Evolutionary conservation across 78 protist species (phyloP), one percentile per base, ranked within the genome.

Genomic region (Corallochytrium limacisporum): DNA sequence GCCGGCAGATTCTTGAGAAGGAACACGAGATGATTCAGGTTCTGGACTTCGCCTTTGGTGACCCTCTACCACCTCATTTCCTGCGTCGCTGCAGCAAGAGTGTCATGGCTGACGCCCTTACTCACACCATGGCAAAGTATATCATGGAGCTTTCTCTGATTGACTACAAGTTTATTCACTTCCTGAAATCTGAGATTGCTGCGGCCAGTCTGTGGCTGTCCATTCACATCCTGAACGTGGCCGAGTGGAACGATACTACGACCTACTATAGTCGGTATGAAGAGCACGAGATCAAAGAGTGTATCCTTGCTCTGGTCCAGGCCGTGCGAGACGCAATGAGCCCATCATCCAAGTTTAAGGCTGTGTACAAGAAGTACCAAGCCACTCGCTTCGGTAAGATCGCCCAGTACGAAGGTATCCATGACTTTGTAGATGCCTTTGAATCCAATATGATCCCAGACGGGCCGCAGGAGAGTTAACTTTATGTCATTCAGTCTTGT

Each of bases 41-140:
- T 35, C 78, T 91, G 33, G 47, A 83, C 36, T 95, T 89, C 82
- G 75, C 57, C 40, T 32, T 91, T 51, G 73, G 88, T 7, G 63
- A 62, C 29, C 79, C 89, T 6, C 77, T 91, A 35, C 72, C 95
- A 38, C 51, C 75, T 24, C 66, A 77, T 69, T 94, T 92, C 78
- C 80, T 94, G n/a, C 56, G 89, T 24, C 81, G 98, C 40, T 88
- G 75, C 81, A 51, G 69, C 75, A 87, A 91, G 75, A 89, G 83
- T n/a, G 85, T 84, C 24, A 77, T 81, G 10, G 63, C 65, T 10
- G 78, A 79, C 55, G 38, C 62, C 12, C 40, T 49, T 26, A 69
- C 82, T 31, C 81, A 75, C 68, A 63, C 84, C 9, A 44, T 87
- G 28, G 72, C 83, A 29, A 69, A 77, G 74, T 91, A 70, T 75